A percentile compares a stretch with the other conserved stretches of the same genome.
Evolutionary conservation across 2,329 filamentous ascomycete species (phyloP).

Genomic region (Talaromyces sp.): DNA sequence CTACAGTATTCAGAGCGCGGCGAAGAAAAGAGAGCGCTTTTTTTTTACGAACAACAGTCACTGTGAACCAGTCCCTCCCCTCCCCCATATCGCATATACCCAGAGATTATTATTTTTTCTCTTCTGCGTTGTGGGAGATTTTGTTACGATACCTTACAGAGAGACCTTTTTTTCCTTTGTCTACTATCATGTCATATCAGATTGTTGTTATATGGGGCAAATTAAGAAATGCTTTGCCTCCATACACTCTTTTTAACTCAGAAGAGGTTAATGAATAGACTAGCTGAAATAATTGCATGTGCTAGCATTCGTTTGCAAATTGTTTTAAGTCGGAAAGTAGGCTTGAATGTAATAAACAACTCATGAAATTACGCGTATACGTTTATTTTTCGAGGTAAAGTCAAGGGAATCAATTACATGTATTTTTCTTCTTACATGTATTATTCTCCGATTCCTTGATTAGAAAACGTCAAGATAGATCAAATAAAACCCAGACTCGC

Average conservation of each 20-base stretch:
- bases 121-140: background rate
- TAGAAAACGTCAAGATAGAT: background rate
- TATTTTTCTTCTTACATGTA: too few relatives aligned
- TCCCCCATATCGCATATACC: background rate
- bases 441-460: too few relatives aligned
- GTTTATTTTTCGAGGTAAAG: too few relatives aligned
- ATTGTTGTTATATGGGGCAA: background rate
- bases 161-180: background rate
- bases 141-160: background rate
- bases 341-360: too few relatives aligned
- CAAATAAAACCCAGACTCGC: background rate
- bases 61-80: background rate
- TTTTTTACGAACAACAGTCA: background rate
- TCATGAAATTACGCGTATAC: too few relatives aligned
- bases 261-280: background rate
- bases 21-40: background rate
- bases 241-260: background rate
- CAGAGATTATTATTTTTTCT: background rate
- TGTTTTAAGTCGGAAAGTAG: too few relatives aligned
- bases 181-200: background rate
- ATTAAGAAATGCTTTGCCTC: background rate
- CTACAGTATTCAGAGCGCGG: slow-evolving; percentile 3
- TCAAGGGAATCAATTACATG: too few relatives aligned
- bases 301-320: background rate
- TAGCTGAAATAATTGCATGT: background rate